Conservation (phyloP, 140 eudicot species). For the Senecio squalidus region DNA sequence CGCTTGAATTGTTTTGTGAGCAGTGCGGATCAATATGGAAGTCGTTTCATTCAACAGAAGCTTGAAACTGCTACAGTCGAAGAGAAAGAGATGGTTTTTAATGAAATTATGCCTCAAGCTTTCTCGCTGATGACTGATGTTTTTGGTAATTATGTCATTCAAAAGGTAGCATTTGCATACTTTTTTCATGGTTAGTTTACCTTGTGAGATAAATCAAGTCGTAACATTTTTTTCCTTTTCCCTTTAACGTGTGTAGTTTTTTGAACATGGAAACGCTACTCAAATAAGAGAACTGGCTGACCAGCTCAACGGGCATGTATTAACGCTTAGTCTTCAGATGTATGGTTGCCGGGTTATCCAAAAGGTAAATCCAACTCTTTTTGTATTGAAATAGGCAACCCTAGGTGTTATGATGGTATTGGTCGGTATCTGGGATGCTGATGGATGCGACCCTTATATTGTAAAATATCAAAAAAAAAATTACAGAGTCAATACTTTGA, state of each 20-base stretch:
- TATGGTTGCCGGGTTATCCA: constrained; percentile 89
- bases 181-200: neutral
- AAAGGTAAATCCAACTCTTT: constrained; percentile 47
- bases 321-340: constrained; percentile 81
- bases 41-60: constrained; percentile 94
- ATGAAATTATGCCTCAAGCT: constrained; percentile 90
- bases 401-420: too few species aligned
- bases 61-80: constrained; percentile 86
- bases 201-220: neutral
- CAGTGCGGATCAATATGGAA: constrained; percentile 97
- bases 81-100: constrained; percentile 92
- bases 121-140: constrained; percentile 91
- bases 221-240: neutral
- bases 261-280: constrained; percentile 67
- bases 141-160: constrained; percentile 93
- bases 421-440: too few species aligned
- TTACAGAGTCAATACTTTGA: too few species aligned
- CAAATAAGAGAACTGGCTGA: constrained; percentile 71
- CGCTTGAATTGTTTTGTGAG: constrained; percentile 16
- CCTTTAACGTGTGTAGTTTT: constrained; percentile 29
- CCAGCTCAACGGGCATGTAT: constrained; percentile 67
- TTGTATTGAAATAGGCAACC: neutral
- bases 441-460: too few species aligned
- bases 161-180: constrained; percentile 48
- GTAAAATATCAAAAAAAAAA: too few species aligned